Evolutionary conservation across 805 yeast genomes (phyloP), one percentile per base, ranked within the genome.

Genomic region (Candida vartiovaarae): DNA sequence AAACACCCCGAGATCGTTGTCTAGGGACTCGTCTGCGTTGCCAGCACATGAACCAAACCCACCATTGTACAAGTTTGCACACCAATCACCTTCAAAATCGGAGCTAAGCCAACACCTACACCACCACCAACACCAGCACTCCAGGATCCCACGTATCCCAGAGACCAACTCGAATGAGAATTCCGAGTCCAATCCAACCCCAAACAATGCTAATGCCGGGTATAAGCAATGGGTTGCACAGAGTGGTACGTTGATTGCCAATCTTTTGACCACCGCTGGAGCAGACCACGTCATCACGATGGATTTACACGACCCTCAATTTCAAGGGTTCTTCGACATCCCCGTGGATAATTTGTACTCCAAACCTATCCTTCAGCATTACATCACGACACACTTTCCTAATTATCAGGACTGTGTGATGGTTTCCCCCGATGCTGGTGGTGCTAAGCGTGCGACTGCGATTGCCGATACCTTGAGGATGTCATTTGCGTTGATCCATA

Each of bases 381-480:
- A 89, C 64, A 89, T 93, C 47, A 71, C 78, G 24, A 80, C 82
- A 46, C 71, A 73, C 49, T 80, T 93, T 44, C 91, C 95, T n/a
- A 65, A 85, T 49, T 87, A 80, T 60, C 77, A 77, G 52, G 83
- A 89, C 34, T 84, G 91, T 35, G 95, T 93, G 6, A 80, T 93
- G 54, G 97, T 93, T 31, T 88, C 96, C 1, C 99, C 99, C 0
- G 99, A 93, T 65, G 93, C 97, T 24, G 99, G 99, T 59, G 99
- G 99, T 49, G 99, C 99, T 40, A 93, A 93, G 64, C 71, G 99
- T 52, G 97, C 99, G 30, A 86, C 96, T 1, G 83, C 91, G 1
- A 76, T 93, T 48, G 99, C 99, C 2, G 99, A 93, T 65, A 76
- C 84, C 1, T 67, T 93, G 45, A 89, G 87, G 20, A 76, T 93